Percentiles rank a stretch among this genome's conserved stretches.
Conservation (phyloP, 78 protist species). For the Pigoraptor vietnamica region DNA sequence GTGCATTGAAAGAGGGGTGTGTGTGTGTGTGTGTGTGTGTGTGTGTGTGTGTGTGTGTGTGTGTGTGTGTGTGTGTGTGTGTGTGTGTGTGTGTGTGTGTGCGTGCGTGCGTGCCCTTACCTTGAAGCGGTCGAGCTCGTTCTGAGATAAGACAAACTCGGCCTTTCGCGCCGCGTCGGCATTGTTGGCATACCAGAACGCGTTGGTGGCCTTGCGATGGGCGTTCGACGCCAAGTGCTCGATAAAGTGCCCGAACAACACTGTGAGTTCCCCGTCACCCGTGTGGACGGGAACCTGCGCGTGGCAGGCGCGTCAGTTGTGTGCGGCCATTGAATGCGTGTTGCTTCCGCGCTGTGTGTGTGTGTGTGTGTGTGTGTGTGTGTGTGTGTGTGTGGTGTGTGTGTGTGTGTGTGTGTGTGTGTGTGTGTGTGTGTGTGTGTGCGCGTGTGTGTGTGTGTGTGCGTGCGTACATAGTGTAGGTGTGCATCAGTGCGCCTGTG, state of each 20-base stretch:
- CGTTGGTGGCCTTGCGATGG: not conserved
- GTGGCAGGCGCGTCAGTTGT: not conserved
- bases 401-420: not conserved
- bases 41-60: not conserved
- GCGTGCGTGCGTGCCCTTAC: not conserved
- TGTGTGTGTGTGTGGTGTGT: not conserved
- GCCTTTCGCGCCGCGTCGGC: not conserved
- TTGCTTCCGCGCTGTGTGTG: not conserved
- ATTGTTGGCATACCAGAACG: not conserved
- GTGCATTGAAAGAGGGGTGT: too few relatives aligned
- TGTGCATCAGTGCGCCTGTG: not conserved
- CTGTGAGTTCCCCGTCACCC: not conserved
- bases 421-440: not conserved
- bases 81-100: not conserved
- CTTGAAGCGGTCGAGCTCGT: not conserved
- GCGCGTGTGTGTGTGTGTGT: not conserved
- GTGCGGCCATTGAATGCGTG: not conserved
- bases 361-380: not conserved
- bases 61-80: not conserved
- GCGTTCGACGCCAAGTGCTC: not conserved
- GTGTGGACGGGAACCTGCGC: not conserved
- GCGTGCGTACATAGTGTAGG: too few relatives aligned
- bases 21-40: not conserved
- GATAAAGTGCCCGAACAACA: not conserved
- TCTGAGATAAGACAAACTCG: not conserved